These are phyloP conservation scores for Ustilago trichophora DNA, from an alignment of 1,284 basidiomycete species.

Conservation along the genomic window DNA sequence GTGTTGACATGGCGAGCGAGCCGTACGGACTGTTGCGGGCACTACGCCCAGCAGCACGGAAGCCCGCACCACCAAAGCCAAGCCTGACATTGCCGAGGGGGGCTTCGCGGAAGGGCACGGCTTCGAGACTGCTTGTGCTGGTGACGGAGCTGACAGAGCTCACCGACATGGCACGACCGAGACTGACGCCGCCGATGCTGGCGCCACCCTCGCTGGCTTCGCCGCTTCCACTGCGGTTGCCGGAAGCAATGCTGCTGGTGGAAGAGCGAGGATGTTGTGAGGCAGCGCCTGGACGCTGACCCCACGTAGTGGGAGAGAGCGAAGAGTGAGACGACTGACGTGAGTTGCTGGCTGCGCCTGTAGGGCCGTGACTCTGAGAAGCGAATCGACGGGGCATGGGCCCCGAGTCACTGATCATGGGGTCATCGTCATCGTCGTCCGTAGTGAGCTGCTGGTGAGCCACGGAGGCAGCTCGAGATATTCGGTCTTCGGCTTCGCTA, in stretches of 20 bases:
- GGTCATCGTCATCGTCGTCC: constrained; percentile 47
- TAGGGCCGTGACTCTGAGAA: constrained; percentile 20
- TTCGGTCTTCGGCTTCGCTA: constrained; percentile 42
- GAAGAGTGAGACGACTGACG: constrained; percentile 40
- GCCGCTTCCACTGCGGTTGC: constrained; percentile 40
- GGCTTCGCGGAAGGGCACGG: constrained; percentile 62
- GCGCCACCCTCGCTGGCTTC: constrained; percentile 42
- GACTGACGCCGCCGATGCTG: constrained; percentile 29
- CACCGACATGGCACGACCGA: constrained; percentile 62
- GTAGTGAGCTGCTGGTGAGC: constrained; percentile 29
- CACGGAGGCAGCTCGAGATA: constrained; percentile 11
- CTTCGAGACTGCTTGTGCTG: constrained; percentile 63
- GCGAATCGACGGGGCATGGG: constrained; percentile 52
- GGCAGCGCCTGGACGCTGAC: not conserved
- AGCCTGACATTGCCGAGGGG: constrained; percentile 60
- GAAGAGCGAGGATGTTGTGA: constrained; percentile 9
- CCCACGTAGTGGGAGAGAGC: constrained; percentile 12
- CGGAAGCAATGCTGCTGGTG: constrained; percentile 23
- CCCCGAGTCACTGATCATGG: constrained; percentile 50
- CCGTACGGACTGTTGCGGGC: constrained; percentile 19
- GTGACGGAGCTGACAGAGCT: constrained; percentile 61
- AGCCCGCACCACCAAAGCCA: constrained; percentile 36
- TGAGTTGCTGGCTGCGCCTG: constrained; percentile 4
- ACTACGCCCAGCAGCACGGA: constrained; percentile 14
- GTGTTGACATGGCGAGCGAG: constrained; percentile 11